phyloP scores from a whole-genome alignment of 371 early-diverging fungal genomes.

The Apophysomyces elegans region DNA sequence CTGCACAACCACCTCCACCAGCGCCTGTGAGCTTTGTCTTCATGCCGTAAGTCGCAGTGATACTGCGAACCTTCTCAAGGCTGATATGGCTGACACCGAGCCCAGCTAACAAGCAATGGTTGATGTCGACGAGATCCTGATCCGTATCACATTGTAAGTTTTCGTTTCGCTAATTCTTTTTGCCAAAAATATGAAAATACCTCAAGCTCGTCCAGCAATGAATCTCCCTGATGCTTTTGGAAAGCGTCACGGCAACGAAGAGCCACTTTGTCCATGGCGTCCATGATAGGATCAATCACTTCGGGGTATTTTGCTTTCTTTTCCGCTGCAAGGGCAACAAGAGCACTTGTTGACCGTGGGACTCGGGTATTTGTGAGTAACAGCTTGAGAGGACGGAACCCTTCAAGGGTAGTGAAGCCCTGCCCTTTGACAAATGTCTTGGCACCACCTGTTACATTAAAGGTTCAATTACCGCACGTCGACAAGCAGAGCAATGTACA shows the following conservation, averaged over 20 bases:
- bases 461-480: background rate
- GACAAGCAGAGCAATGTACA: background rate
- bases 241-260: constrained; percentile 55
- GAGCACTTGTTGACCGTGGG: constrained; percentile 84
- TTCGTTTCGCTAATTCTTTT: background rate
- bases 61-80: constrained; percentile 77
- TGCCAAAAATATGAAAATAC: constrained; percentile 18
- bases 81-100: constrained; percentile 86
- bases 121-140: constrained; percentile 78
- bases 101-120: constrained; percentile 78
- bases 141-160: background rate
- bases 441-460: constrained; percentile 47
- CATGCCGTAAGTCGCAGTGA: constrained; percentile 64
- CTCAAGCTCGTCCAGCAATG: constrained; percentile 41
- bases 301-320: constrained; percentile 67
- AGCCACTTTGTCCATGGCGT: constrained; percentile 76
- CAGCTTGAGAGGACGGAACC: constrained; percentile 72
- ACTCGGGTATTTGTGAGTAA: constrained; percentile 87
- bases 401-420: constrained; percentile 44
- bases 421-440: constrained; percentile 59
- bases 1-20: constrained; percentile 97
- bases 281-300: constrained; percentile 74
- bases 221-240: constrained; percentile 18
- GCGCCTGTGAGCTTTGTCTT: constrained; percentile 94
- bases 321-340: constrained; percentile 82